Evolutionary conservation across 1,139 yeast species (phyloP).

Genomic region (Kodamaea derodonti): DNA sequence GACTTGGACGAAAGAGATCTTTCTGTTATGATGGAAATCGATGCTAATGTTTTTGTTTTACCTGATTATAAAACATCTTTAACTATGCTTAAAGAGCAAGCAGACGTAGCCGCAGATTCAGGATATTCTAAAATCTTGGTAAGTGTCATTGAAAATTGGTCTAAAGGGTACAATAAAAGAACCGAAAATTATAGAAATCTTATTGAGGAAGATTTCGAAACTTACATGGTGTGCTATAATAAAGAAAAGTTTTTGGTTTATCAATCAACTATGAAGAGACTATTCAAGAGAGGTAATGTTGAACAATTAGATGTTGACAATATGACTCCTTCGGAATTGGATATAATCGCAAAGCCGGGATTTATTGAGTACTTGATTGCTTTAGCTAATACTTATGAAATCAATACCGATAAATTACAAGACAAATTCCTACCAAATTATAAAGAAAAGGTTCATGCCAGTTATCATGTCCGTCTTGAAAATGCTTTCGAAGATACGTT

Average conservation of each 20-base stretch:
- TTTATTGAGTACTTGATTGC: conserved; percentile 80
- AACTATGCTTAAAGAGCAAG: conserved; percentile 82
- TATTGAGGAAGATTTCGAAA: conserved; percentile 55
- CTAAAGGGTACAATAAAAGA: conserved; percentile 55
- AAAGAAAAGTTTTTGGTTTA: conserved; percentile 38
- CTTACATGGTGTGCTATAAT: conserved; percentile 41
- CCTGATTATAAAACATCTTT: conserved; percentile 51
- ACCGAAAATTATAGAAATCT: conserved; percentile 57
- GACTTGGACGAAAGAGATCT: conserved; percentile 49
- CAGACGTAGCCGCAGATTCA: conserved; percentile 88
- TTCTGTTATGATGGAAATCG: conserved; percentile 58
- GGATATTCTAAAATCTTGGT: conserved; percentile 78
- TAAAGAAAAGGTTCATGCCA: conserved; percentile 61
- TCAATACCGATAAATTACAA: conserved; percentile 75
- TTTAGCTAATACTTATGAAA: conserved; percentile 78
- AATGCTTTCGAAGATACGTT: conserved; percentile 59
- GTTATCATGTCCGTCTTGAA: conserved; percentile 54
- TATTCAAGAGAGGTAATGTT: conserved; percentile 37
- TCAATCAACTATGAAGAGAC: conserved; percentile 41
- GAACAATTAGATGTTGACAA: conserved; percentile 32
- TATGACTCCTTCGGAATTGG: conserved; percentile 44
- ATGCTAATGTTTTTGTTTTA: conserved; percentile 66
- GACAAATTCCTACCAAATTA: conserved; percentile 70
- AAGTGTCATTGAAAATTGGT: conserved; percentile 80
- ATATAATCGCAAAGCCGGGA: conserved; percentile 68